Conservation (phyloP, 257 asterid species). For the Jaltomata sinuosa region DNA sequence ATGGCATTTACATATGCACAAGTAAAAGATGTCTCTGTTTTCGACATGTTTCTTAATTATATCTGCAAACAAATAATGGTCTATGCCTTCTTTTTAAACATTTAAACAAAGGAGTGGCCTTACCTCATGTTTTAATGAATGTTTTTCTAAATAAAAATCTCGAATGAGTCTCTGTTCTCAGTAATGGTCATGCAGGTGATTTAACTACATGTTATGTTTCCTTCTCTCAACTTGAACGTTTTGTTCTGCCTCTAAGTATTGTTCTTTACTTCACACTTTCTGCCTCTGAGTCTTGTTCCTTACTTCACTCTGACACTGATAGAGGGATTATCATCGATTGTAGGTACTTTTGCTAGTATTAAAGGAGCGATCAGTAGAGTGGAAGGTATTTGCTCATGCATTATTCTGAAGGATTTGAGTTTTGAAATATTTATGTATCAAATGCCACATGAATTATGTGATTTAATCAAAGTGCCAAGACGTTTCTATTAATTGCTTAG, state of each 20-base stretch:
- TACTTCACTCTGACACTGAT: background rate
- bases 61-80: background rate
- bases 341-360: constrained; percentile 14
- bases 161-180: background rate
- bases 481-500: background rate
- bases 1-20: background rate
- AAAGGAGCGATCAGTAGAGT: constrained; percentile 15
- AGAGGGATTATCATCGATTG: background rate
- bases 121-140: background rate
- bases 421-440: background rate
- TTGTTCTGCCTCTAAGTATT: background rate
- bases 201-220: background rate
- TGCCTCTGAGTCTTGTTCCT: background rate
- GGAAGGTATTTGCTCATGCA: constrained; percentile 18
- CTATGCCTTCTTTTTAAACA: background rate
- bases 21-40: background rate
- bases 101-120: background rate
- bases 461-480: background rate
- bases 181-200: background rate
- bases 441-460: background rate
- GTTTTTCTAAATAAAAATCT: background rate
- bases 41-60: background rate
- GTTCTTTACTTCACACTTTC: background rate
- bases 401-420: background rate
- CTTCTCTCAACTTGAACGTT: background rate